Evolutionary conservation across 257 asterid species (phyloP), one percentile per base, ranked within the genome.

Genomic region (Salvia miltiorrhiza): DNA sequence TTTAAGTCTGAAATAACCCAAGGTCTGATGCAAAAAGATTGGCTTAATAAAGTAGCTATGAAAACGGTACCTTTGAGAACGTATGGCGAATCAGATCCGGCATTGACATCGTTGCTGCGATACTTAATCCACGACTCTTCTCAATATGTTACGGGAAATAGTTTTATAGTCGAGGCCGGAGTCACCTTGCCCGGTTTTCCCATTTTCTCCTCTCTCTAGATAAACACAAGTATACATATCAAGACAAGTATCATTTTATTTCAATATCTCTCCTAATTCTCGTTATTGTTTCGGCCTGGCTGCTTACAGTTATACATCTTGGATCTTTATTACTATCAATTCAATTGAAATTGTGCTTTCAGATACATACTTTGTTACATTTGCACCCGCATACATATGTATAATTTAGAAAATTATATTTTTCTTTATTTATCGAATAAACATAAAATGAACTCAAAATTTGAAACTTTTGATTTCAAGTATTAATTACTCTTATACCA

Each of bases 1-100:
- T 88, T 88, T 55, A 81, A 79, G 44, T 88, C 95, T 0, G 97
- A 91, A 81, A 91, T 87, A 57, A 91, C 96, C 0, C 72, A 85
- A 78, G 76, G 58, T 20, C 91, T 88, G 14, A 39, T 88, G 71
- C 63, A 77, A 44, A 85, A 88, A 45, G 80, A 85, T 3, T 88
- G 95, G 96, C 79, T 87, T 5, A 76, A 78, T 5, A 78, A 55
- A 0, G 79, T 91, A 24, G 87, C 85, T 4, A 17, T 5, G 7
- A 81, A 72, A 77, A 78, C 86, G 1, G 74, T 77, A 45, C 97
- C 97, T 21, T 72, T 87, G 41, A 62, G 83, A 79, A 79, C 80
- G 0, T 73, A 0, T n/a, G 93, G 97, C 4, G 72, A 76, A 81
- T 7, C 74, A 3, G 76, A 91, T 75, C 97, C 96, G 0, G 96